Evolutionary conservation across 2,329 filamentous ascomycete genomes (phyloP), one percentile per base, ranked within the genome.

Genomic region (Alternaria hordeiaustralica): DNA sequence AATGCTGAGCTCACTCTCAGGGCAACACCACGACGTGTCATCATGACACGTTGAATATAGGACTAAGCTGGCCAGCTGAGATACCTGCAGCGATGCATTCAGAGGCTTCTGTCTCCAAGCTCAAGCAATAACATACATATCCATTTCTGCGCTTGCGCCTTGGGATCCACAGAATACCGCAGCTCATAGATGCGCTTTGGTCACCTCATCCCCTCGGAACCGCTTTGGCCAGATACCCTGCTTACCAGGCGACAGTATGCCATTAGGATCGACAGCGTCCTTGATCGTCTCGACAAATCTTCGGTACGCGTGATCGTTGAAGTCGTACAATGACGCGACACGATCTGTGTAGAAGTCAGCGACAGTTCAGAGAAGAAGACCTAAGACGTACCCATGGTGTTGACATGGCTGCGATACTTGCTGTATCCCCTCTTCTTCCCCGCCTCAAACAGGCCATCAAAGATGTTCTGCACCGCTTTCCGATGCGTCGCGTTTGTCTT

Each of bases 401-500:
- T 75, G 10, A 78, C 66, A 56, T 78, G 75, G 58, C 70, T 74
- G 11, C 75, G 53, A 44, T 78, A 77, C 54, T 76, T 77, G 61
- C 72, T 76, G 43, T 69, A 77, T 5, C 75, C 75, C 21, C 73
- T 65, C 65, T 73, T 72, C 69, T 63, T 72, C 0, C 74, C 75
- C 33, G 65, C 73, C 25, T 71, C 68, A 21, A 77, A 78, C 43
- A 78, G 51, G 21, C 67, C 68, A 9, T 68, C 61, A 55, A 78
- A 78, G 26, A 77, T 75, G 3, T 51, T 63, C 36, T 75, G 57
- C 33, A 84, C 78, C 13, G 77, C 74, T 36, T 70, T 63, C 11
- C 80, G 76, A 62, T 84, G 80, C 58, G 71, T 72, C 5, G 72
- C 63, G 53, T 81, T 80, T 4, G 78, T 81, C 71, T 84, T 83